Base-by-base conservation (phyloP, 805 yeast species). In the Wickerhamiella nectarea region DNA sequence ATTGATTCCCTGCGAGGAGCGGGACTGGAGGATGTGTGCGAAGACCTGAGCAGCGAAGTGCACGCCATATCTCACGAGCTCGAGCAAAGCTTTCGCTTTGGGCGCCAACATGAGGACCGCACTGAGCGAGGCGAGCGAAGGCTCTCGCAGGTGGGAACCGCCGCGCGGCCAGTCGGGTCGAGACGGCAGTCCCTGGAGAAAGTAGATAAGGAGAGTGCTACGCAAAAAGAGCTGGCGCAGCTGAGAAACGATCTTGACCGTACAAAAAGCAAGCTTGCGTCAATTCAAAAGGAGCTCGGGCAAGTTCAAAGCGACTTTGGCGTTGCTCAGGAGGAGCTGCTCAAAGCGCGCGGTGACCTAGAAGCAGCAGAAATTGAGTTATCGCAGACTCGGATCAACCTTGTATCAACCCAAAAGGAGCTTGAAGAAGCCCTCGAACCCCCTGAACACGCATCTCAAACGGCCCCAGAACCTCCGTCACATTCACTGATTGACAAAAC, bases 401-500 rank as follows among this genome's bases (percentile, higher is more conserved):
- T 6, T 21, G 24, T 21, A 6, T 6, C 5, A 21, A 8, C 24
- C 8, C 24, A 21, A 21, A 8, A 21, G 24, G 24, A 21, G 24
- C 24, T 21, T 5, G 24, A n/a, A n/a, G n/a, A n/a, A n/a, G n/a
- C n/a, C n/a, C n/a, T n/a, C n/a, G n/a, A n/a, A n/a, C n/a, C n/a
- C n/a, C n/a, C n/a, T n/a, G n/a, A n/a, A n/a, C n/a, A n/a, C n/a
- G n/a, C n/a, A n/a, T n/a, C n/a, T n/a, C n/a, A n/a, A n/a, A n/a
- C n/a, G n/a, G n/a, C n/a, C n/a, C 31, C 31, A 4, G 15, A 11
- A 6, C 31, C 28, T n/a, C 4, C 28, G 3, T 10, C 28, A 34
- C 38, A 36, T 15, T 51, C 57, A 9, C 50, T 61, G 38, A 45
- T 56, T 10, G 51, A 51, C 17, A 68, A 70, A 46, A 54, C 72